A percentile compares a stretch with the other conserved stretches of the same genome.
These are phyloP conservation scores for Debaryomyces coudertii DNA, from an alignment of 1,139 yeast genomes.

Conservation along the genomic window DNA sequence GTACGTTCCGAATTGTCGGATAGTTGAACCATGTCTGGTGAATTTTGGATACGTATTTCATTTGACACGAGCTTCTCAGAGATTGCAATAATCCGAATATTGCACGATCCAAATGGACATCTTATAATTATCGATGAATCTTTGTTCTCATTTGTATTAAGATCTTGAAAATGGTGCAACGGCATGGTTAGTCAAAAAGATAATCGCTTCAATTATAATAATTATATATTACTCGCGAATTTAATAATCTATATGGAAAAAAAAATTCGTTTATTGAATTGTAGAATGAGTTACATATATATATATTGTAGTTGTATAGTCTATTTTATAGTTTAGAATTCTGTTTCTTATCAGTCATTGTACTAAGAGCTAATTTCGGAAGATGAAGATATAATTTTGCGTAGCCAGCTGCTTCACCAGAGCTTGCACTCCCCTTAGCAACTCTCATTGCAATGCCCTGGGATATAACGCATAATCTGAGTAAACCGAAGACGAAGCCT, in stretches of 20 bases:
- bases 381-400: conserved; percentile 50
- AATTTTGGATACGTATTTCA: conserved; percentile 21
- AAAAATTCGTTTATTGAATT: not conserved
- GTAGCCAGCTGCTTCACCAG: conserved; percentile 53
- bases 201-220: not conserved
- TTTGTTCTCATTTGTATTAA: not conserved
- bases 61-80: conserved; percentile 19
- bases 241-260: not conserved
- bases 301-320: not conserved
- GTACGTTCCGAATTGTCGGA: conserved; percentile 15
- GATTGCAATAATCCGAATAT: conserved; percentile 39
- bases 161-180: conserved; percentile 4
- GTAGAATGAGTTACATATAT: not conserved
- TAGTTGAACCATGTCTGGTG: conserved; percentile 35
- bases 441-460: conserved; percentile 72
- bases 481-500: conserved; percentile 63
- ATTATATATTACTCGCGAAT: not conserved
- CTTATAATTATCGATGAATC: conserved; percentile 21
- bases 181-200: conserved; percentile 1
- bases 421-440: conserved; percentile 60
- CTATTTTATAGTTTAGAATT: conserved; percentile 5
- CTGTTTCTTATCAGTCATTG: conserved; percentile 14
- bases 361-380: conserved; percentile 38
- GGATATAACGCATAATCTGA: conserved; percentile 60
- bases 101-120: conserved; percentile 43